Base-by-base conservation (phyloP, 768 basidiomycete genomes). In the Xerocomellus amylosporus region DNA sequence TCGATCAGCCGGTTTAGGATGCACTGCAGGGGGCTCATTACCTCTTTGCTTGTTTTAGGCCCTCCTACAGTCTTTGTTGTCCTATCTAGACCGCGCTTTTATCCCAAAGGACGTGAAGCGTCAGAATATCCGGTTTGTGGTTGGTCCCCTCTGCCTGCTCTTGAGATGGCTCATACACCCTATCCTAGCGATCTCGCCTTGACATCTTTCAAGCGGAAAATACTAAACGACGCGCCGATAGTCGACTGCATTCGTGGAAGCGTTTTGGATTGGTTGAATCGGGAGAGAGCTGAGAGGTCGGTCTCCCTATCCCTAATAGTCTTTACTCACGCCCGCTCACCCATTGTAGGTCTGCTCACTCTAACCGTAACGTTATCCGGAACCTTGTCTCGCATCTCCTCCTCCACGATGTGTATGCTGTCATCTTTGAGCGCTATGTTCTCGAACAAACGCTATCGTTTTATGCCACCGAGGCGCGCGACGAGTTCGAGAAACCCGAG, bases 11-110 rank as follows among this genome's bases (percentile, higher is more conserved):
- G n/a, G 10, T 56, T 39, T 19, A 17, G 14, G 49, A 33, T 9
- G 33, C 36, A 3, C 14, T 28, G 19, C 33, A 46, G 15, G 49
- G 40, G 55, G 52, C 53, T 50, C 15, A 30, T 48, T 39, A 14
- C 50, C 15, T 42, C 5, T 13, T 55, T 38, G 17, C 10, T 39
- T 10, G 34, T 40, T 58, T 22, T 58, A 89, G 87, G 68, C 72
- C 5, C 70, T 90, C 19, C 64, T 91, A 3, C 71, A 79, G 56
- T 85, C 85, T 0, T 69, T 91, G 24, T 70, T 91, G 48, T 80
- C 88, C 3, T 87, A 86, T 65, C 70, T 93, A 47, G 89, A 93
- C 64, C 82, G 87, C 63, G 76, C 77, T 0, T 90, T 85, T 58
- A 76, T 89, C 10, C 62, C 67, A 0, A 71, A 73, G 38, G 69